Conservation (phyloP, 2,329 filamentous ascomycete species). For the Plenodomus lindquistii region DNA sequence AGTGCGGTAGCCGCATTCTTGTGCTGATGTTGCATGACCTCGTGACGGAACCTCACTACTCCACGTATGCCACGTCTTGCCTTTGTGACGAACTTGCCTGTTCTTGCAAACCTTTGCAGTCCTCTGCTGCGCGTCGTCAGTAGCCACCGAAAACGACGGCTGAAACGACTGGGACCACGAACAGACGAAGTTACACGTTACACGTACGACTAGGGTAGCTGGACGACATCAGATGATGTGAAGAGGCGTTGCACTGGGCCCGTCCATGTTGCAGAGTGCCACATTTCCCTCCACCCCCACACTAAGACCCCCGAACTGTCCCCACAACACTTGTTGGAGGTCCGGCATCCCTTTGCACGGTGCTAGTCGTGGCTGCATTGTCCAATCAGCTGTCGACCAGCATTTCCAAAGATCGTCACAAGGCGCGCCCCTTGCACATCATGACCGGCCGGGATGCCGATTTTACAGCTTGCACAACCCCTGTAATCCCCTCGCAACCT, state of each 20-base stretch:
- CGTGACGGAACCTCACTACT: slow-evolving; percentile 26
- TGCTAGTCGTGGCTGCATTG: slow-evolving; percentile 35
- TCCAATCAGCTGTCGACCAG: slow-evolving; percentile 32
- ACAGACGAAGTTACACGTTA: slow-evolving; percentile 16
- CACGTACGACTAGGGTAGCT: neutral
- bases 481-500: slow-evolving; percentile 24
- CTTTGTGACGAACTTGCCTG: slow-evolving; percentile 16
- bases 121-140: slow-evolving; percentile 17
- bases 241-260: slow-evolving; percentile 21
- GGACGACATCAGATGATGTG: slow-evolving; percentile 44
- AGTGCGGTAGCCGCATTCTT: slow-evolving; percentile 7
- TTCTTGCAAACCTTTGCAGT: slow-evolving; percentile 30
- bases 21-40: slow-evolving; percentile 32
- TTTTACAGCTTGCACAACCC: slow-evolving; percentile 12
- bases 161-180: slow-evolving; percentile 37
- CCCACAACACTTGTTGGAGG: slow-evolving; percentile 38
- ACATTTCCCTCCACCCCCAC: slow-evolving; percentile 44
- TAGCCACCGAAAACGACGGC: slow-evolving; percentile 12
- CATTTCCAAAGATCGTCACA: slow-evolving; percentile 43
- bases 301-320: slow-evolving; percentile 38
- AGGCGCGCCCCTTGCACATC: slow-evolving; percentile 35
- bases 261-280: slow-evolving; percentile 19
- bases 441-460: slow-evolving; percentile 41
- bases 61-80: slow-evolving; percentile 41
- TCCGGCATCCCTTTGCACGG: slow-evolving; percentile 38